Conservation (phyloP, 2,329 filamentous ascomycete genomes). For the Claviceps quebecensis region DNA sequence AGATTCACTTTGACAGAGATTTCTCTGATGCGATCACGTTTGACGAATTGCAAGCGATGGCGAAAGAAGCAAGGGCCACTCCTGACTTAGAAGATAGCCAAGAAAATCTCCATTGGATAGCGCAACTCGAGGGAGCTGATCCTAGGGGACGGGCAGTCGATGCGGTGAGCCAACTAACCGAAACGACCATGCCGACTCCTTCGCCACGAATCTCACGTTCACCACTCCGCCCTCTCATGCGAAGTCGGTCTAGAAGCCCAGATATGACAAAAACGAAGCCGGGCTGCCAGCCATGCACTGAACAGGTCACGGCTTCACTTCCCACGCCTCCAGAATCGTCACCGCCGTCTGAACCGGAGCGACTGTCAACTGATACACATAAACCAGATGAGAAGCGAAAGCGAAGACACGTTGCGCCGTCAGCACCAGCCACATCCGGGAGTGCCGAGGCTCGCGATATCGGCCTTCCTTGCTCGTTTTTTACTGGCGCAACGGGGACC, state of each 20-base stretch:
- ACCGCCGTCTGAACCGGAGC: background rate
- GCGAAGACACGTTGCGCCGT: slow-evolving; percentile 1
- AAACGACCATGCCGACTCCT: slow-evolving; percentile 22
- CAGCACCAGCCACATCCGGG: background rate
- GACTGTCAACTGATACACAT: background rate
- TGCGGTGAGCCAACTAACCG: slow-evolving; percentile 30
- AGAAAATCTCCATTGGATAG: slow-evolving; percentile 47
- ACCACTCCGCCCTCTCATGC: background rate
- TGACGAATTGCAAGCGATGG: slow-evolving; percentile 53
- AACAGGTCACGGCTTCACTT: background rate
- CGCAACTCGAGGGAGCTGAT: slow-evolving; percentile 42
- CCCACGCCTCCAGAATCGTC: slow-evolving; percentile 8
- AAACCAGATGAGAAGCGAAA: slow-evolving; percentile 3
- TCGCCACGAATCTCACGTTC: slow-evolving; percentile 14
- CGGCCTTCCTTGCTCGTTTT: background rate
- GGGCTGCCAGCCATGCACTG: background rate
- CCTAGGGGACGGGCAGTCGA: slow-evolving; percentile 29
- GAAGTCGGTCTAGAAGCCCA: background rate
- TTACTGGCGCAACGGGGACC: background rate
- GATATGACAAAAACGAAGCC: background rate
- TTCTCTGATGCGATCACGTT: slow-evolving; percentile 57
- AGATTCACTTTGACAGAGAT: slow-evolving; percentile 63
- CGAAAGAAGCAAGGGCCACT: slow-evolving; percentile 37
- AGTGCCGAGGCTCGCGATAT: slow-evolving; percentile 9
- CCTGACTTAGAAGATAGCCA: slow-evolving; percentile 40